Evolutionary conservation across 441 rosid genomes (phyloP).

Genomic region (Bruguiera hainesii): DNA sequence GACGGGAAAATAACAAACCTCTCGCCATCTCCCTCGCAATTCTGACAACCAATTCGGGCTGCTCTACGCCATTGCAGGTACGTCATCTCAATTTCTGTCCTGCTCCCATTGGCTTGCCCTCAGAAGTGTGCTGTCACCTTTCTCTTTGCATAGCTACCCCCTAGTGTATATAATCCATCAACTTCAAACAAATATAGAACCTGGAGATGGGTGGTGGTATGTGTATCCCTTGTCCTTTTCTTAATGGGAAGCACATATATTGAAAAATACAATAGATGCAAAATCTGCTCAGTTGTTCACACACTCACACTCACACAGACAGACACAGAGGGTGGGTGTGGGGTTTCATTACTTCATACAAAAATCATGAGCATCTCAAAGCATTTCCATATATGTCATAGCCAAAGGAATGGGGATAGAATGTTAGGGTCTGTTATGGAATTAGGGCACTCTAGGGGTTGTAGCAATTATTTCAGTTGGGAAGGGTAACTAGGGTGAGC

Average conservation of each 20-base stretch:
- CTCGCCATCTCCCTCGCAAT: too few relatives aligned
- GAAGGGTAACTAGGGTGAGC: constrained; percentile 14
- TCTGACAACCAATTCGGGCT: too few relatives aligned
- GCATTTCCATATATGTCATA: not conserved
- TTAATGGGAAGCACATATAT: not conserved
- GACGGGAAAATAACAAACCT: too few relatives aligned
- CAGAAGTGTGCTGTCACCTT: too few relatives aligned
- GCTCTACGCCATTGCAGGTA: too few relatives aligned
- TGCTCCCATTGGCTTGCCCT: too few relatives aligned
- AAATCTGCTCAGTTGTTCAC: too few relatives aligned
- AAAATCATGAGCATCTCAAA: constrained; percentile 14
- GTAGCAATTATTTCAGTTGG: constrained; percentile 3
- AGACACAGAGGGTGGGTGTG: constrained; percentile 1
- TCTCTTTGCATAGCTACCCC: too few relatives aligned
- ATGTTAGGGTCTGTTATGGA: constrained; percentile 18
- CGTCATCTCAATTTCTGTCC: too few relatives aligned
- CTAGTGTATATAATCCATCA: too few relatives aligned
- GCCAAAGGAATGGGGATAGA: not conserved
- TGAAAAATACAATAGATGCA: too few relatives aligned
- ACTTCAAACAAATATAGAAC: not conserved
- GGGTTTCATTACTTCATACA: not conserved
- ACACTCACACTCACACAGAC: not conserved
- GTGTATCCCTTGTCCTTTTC: not conserved
- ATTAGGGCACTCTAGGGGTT: constrained; percentile 12
- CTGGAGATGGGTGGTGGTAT: not conserved